Conservation (phyloP, 305 asterid species). For the Plantago lanceolata region DNA sequence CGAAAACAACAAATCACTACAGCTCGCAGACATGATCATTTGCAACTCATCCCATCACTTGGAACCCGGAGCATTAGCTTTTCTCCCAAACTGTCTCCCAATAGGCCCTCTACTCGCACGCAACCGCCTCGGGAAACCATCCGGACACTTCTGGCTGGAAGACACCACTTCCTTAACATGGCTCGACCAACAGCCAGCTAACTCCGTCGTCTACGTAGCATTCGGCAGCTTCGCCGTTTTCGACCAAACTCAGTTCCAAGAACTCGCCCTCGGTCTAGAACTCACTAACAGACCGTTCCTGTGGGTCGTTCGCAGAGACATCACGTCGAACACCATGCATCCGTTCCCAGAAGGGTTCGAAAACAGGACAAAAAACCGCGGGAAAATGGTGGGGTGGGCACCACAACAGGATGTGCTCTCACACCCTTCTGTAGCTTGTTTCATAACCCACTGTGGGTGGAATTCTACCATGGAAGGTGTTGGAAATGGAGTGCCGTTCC, state of each 20-base stretch:
- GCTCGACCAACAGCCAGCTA: constrained; percentile 31
- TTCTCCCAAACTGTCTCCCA: constrained; percentile 32
- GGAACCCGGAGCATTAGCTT: constrained; percentile 37
- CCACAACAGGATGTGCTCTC: constrained; percentile 41
- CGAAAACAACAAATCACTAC: constrained; percentile 18
- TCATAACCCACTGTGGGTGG: constrained; percentile 54
- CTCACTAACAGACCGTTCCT: constrained; percentile 30
- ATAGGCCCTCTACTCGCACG: constrained; percentile 41
- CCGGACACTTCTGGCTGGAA: constrained; percentile 30
- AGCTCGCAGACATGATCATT: constrained; percentile 31
- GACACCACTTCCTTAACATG: constrained; percentile 29
- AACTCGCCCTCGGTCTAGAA: constrained; percentile 46
- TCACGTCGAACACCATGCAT: neutral
- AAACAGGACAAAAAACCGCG: constrained; percentile 29
- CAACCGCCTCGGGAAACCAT: constrained; percentile 24
- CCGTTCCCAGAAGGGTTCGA: constrained; percentile 40
- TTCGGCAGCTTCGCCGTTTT: constrained; percentile 29
- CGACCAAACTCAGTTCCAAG: constrained; percentile 29
- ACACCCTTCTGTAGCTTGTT: constrained; percentile 54
- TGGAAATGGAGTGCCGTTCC: constrained; percentile 46
- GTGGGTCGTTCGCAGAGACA: constrained; percentile 51
- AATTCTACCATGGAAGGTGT: constrained; percentile 46
- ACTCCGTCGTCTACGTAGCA: constrained; percentile 29
- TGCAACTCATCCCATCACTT: constrained; percentile 37
- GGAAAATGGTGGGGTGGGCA: constrained; percentile 39